Evolutionary conservation across 306 rosid species (phyloP).

Genomic region (Cicer judaicum): DNA sequence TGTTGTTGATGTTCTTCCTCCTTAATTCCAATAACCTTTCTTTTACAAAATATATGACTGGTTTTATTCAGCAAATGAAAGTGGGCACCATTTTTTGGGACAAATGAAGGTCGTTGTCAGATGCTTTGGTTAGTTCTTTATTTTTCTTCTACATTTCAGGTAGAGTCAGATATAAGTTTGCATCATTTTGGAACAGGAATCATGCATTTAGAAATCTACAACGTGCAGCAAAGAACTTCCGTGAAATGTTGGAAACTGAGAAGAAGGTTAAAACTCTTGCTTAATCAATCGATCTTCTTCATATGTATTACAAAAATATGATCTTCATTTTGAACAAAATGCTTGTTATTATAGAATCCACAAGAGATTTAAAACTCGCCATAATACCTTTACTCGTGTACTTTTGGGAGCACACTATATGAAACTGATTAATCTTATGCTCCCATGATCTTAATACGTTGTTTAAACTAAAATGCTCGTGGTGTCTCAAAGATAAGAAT

Average conservation of each 20-base stretch:
- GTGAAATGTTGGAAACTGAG: slow-evolving; percentile 85
- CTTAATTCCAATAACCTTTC: slow-evolving; percentile 5
- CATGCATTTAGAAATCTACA: slow-evolving; percentile 83
- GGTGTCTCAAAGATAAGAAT: background rate
- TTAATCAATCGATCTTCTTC: slow-evolving; percentile 33
- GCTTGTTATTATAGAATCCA: slow-evolving; percentile 38
- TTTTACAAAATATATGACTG: background rate
- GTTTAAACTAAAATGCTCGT: background rate
- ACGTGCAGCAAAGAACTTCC: slow-evolving; percentile 71
- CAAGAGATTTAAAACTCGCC: slow-evolving; percentile 3
- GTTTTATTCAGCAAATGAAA: slow-evolving; percentile 27
- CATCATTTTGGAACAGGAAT: slow-evolving; percentile 99
- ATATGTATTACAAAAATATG: slow-evolving; percentile 8
- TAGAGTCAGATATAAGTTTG: slow-evolving; percentile 95
- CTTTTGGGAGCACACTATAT: slow-evolving; percentile 16
- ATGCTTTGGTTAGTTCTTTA: slow-evolving; percentile 42
- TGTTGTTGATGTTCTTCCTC: background rate
- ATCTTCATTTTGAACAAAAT: slow-evolving; percentile 10
- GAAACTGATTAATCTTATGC: slow-evolving; percentile 27
- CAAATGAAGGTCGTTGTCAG: slow-evolving; percentile 7
- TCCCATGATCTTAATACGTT: background rate
- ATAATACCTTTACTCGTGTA: slow-evolving; percentile 10
- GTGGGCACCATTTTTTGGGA: slow-evolving; percentile 19
- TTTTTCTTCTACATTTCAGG: slow-evolving; percentile 69
- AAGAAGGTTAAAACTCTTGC: slow-evolving; percentile 69